A percentile compares a stretch with the other conserved stretches of the same genome.
Conservation (phyloP, 768 basidiomycete species). For the Leccinellum albellum region DNA sequence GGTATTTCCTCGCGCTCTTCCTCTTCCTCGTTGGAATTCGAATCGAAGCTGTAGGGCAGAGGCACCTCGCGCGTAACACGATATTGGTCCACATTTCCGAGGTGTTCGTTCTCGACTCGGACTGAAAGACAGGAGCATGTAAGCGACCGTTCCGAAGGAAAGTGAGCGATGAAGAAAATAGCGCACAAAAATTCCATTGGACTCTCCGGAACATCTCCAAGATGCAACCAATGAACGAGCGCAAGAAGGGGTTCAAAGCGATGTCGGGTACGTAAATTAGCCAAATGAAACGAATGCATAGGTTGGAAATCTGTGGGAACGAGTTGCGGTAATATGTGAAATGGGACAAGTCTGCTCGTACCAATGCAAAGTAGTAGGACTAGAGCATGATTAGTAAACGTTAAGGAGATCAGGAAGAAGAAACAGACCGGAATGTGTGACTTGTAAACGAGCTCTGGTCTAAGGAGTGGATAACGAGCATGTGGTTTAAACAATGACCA, state of each 20-base stretch:
- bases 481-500: constrained; percentile 77
- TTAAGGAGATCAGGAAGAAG: background rate
- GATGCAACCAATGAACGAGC: constrained; percentile 64
- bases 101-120: constrained; percentile 85
- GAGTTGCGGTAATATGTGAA: background rate
- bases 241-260: constrained; percentile 48
- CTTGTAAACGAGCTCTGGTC: constrained; percentile 72
- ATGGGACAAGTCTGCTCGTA: constrained; percentile 29
- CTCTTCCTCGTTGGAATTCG: constrained; percentile 44
- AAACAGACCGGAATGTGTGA: constrained; percentile 52
- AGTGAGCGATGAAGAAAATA: background rate
- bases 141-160: background rate
- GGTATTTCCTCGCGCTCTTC: constrained; percentile 38
- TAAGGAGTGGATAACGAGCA: constrained; percentile 55
- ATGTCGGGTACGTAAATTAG: constrained; percentile 55
- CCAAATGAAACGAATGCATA: constrained; percentile 79
- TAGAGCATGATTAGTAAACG: constrained; percentile 21
- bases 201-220: constrained; percentile 76
- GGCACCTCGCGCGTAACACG: constrained; percentile 85
- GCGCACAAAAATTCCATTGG: constrained; percentile 90
- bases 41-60: constrained; percentile 61
- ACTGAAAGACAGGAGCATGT: constrained; percentile 34
- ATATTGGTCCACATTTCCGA: constrained; percentile 94
- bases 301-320: constrained; percentile 57
- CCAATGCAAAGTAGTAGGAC: constrained; percentile 80